Base-by-base conservation (phyloP, 495 filamentous ascomycete species). In the Sporormia fimetaria region DNA sequence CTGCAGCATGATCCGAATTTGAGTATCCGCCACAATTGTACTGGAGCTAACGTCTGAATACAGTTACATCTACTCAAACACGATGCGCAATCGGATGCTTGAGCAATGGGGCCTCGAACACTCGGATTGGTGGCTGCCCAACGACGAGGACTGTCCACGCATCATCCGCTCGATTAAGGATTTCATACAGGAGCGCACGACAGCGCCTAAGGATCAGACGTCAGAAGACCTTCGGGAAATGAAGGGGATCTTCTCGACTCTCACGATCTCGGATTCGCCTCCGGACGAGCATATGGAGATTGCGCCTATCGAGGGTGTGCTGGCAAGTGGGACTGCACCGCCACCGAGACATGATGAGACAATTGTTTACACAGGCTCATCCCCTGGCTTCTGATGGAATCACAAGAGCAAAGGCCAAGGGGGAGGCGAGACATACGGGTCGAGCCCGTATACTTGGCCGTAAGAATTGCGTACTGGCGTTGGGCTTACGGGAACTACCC, bases 91-190 rank as follows among this genome's bases (percentile, higher is more conserved):
- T 17, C 73, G 70, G 36, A 77, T 98, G 66, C 73, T 81, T 10
- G 71, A 76, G 21, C 56, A 81, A 22, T 93, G 85, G 69, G 63
- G 70, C 47, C 65, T 79, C 23, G 77, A 76, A 35, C 67, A 83
- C 42, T 67, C 71, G 37, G 70, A 79, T 25, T 93, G 85, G 84
- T 94, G 86, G 86, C 71, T 92, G 16, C 83, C 86, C 2, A 75
- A 87, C 54, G 75, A 86, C 52, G 81, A 86, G 64, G 76, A 73
- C 15, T 80, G 76, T 50, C 71, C 73, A 3, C 67, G 72, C 4
- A 71, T 90, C 21, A 66, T 92, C 23, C 80, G 79, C 20, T 77
- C 70, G 44, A 75, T 92, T 35, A 76, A 84, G n/a, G 67, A 69
- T 18, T 80, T 88, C 60, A 79, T 81, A 2, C 74, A 82, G 47